Base-by-base conservation (phyloP, 768 basidiomycete genomes). In the Calocybe cyanea region DNA sequence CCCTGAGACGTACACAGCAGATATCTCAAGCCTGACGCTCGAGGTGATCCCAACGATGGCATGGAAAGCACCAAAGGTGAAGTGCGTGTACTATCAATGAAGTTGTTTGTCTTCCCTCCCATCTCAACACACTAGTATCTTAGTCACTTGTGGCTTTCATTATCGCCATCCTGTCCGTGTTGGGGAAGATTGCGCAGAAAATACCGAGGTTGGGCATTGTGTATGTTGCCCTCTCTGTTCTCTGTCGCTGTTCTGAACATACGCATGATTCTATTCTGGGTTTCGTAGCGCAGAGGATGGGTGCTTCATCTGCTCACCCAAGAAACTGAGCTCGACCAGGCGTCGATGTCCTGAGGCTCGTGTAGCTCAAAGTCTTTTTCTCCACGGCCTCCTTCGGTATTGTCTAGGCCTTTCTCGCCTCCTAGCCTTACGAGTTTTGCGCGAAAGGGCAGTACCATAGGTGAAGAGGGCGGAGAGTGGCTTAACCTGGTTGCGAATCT, bases 161-260 rank as follows among this genome's bases (percentile, higher is more conserved):
- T n/a, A n/a, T n/a, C n/a, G n/a, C n/a, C n/a, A n/a, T n/a, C n/a
- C n/a, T n/a, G n/a, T n/a, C n/a, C n/a, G n/a, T n/a, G 23, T 59
- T 92, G 45, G 85, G 87, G 54, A 71, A 71, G 41, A 67, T 92
- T 20, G 78, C 76, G 10, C 71, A 73, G 46, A 65, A 68, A 50
- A 71, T 83, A 10, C 85, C 87, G 1, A 73, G 72, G 31, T 68
- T 92, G 42, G 91, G 91, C n/a, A 80, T 92, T 49, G 82, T 91
- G 75, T 86, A 57, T 62, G 84, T 74, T 4, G 13, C 45, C n/a
- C n/a, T n/a, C n/a, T 43, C 32, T 42, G 32, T 43, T 39, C 25
- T 13, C 44, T 19, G 30, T 15, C 23, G 30, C 13, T 11, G 17
- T 13, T 21, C 17, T 31, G 1, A 11, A 15, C 7, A 41, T 7